Percentiles rank a stretch among this genome's conserved stretches.
Evolutionary conservation across 208 protist genomes (phyloP).

Genomic region (Trypanosoma brucei): DNA sequence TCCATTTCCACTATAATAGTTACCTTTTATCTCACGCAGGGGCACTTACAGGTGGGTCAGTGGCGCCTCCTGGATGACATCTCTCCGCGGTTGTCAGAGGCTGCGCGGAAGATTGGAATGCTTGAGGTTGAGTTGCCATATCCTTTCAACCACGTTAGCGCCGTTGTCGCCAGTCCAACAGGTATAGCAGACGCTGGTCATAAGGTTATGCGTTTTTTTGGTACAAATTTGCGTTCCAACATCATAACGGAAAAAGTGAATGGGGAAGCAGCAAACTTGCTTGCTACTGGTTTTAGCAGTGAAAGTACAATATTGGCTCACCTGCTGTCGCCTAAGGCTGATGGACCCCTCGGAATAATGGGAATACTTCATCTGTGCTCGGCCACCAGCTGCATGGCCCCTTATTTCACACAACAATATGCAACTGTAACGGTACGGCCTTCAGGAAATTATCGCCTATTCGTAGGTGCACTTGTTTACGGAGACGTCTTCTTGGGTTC

Average conservation of each 20-base stretch:
- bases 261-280: neutral
- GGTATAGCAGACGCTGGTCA: conserved; percentile 7
- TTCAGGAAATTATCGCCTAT: neutral
- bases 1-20: conserved; percentile 3
- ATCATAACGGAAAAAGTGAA: neutral
- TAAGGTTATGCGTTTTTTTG: conserved; percentile 18
- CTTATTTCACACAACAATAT: conserved; percentile 15
- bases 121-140: neutral
- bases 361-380: conserved; percentile 20
- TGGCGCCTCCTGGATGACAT: too few relatives aligned
- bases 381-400: conserved; percentile 15
- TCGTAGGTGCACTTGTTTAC: conserved; percentile 13
- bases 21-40: conserved; percentile 3
- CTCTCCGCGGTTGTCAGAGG: neutral
- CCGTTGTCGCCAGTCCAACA: conserved; percentile 6
- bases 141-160: neutral
- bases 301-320: conserved; percentile 11
- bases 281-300: conserved; percentile 3
- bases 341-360: neutral
- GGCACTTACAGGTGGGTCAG: neutral
- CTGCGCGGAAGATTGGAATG: conserved; percentile 1
- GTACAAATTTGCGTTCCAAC: neutral
- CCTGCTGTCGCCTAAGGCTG: neutral
- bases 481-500: conserved; percentile 10
- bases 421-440: neutral